These are phyloP conservation scores for Botryosphaeria dothidea DNA, from an alignment of 2,329 filamentous ascomycete species.

Conservation along the genomic window DNA sequence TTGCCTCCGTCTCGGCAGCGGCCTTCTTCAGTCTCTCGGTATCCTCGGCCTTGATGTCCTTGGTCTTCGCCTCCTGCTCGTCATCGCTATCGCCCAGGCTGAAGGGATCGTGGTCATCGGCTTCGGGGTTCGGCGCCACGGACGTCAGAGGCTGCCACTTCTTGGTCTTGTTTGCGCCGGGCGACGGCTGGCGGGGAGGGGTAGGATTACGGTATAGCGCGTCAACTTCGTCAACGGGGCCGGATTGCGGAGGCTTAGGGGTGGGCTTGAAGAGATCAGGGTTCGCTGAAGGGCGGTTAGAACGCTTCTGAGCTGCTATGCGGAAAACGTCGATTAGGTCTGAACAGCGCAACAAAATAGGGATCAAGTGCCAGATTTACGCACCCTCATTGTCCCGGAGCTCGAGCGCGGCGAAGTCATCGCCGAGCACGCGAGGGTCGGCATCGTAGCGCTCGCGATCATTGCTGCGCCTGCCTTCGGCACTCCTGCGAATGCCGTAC, in stretches of 20 bases:
- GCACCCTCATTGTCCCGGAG: slow-evolving; percentile 62
- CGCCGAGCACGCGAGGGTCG: slow-evolving; percentile 84
- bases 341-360: neutral
- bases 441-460: slow-evolving; percentile 94
- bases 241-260: slow-evolving; percentile 55
- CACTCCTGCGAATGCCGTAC: slow-evolving; percentile 39
- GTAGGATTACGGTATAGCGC: slow-evolving; percentile 62
- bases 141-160: slow-evolving; percentile 96
- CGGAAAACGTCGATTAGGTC: slow-evolving; percentile 27
- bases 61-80: slow-evolving; percentile 76
- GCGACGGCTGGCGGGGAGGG: slow-evolving; percentile 28
- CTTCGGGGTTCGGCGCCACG: slow-evolving; percentile 80
- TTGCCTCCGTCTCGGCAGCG: slow-evolving; percentile 51
- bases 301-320: slow-evolving; percentile 55
- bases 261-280: slow-evolving; percentile 77
- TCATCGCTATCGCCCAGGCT: slow-evolving; percentile 95
- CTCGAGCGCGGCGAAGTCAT: slow-evolving; percentile 76
- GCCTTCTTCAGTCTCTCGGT: slow-evolving; percentile 52
- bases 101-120: slow-evolving; percentile 87
- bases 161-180: slow-evolving; percentile 63
- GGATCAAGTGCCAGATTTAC: neutral
- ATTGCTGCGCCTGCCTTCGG: slow-evolving; percentile 63
- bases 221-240: slow-evolving; percentile 77
- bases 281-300: slow-evolving; percentile 70
- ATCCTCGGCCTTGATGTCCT: slow-evolving; percentile 58